Conservation (phyloP, 208 protist species). For the Endotrypanum monterogeii region DNA sequence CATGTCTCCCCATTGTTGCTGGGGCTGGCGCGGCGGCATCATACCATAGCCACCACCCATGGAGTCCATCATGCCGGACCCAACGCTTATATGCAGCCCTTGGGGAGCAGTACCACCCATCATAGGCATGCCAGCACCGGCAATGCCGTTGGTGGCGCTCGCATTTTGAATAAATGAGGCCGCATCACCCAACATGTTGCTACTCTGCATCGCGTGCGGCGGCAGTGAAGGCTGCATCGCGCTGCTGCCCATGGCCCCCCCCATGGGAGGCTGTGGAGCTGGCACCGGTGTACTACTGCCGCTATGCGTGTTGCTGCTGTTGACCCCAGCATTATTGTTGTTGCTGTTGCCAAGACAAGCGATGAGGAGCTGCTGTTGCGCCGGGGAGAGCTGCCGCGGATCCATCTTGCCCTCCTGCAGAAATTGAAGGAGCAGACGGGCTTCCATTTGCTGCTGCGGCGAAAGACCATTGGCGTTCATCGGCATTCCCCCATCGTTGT, state of each 20-base stretch:
- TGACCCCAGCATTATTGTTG: neutral
- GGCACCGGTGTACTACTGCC: neutral
- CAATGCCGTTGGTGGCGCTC: neutral
- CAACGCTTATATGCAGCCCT: slow-evolving; percentile 7
- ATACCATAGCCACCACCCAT: slow-evolving; percentile 7
- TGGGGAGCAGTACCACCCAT: slow-evolving; percentile 2
- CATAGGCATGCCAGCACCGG: slow-evolving; percentile 3
- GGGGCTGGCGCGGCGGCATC: neutral
- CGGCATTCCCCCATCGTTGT: slow-evolving; percentile 1
- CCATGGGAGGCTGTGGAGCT: slow-evolving; percentile 2
- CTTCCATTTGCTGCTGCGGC: slow-evolving; percentile 51
- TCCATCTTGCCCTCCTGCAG: slow-evolving; percentile 76
- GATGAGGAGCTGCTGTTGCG: slow-evolving; percentile 51
- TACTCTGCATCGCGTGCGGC: slow-evolving; percentile 4
- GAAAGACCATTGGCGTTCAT: slow-evolving; percentile 26
- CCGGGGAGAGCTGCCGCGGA: slow-evolving; percentile 54
- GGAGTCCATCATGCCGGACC: slow-evolving; percentile 14
- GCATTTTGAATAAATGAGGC: slow-evolving; percentile 2
- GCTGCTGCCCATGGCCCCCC: slow-evolving; percentile 2
- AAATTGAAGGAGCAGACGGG: slow-evolving; percentile 68
- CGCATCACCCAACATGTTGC: slow-evolving; percentile 2
- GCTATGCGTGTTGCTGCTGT: slow-evolving; percentile 2
- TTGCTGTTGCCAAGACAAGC: slow-evolving; percentile 9
- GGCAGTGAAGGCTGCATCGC: neutral
- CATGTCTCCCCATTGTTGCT: slow-evolving; percentile 8